These are phyloP conservation scores for Zea luxurians DNA, from an alignment of 176 grass and related monocot species.

Conservation along the genomic window DNA sequence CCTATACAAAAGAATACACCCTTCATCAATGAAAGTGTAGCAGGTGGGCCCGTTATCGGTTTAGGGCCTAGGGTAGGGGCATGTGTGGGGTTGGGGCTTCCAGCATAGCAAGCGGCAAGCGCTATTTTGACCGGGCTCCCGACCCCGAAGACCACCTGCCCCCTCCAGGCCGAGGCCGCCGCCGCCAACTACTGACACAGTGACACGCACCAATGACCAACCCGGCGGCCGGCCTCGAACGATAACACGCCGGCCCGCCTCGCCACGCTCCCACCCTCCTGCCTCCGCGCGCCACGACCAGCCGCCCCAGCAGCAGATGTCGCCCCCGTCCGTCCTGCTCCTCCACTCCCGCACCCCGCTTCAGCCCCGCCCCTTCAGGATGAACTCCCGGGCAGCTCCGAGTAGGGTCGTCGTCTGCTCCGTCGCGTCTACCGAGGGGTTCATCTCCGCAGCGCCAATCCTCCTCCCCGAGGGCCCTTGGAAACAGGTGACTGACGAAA, in stretches of 20 bases:
- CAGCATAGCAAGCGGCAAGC: not conserved
- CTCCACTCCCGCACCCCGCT: slow-evolving; percentile 37
- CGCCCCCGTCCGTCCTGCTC: slow-evolving; percentile 43
- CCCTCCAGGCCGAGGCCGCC: not conserved
- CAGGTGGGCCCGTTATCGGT: not conserved
- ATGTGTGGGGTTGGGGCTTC: not conserved
- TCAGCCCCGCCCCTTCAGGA: slow-evolving; percentile 25
- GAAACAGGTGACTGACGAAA: slow-evolving; percentile 60
- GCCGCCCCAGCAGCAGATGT: slow-evolving; percentile 36
- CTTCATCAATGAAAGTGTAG: not conserved
- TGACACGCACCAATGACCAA: not conserved
- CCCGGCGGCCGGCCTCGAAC: slow-evolving; percentile 4
- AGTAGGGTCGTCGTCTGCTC: slow-evolving; percentile 52
- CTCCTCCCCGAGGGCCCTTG: slow-evolving; percentile 84
- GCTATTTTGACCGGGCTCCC: not conserved
- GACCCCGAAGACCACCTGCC: not conserved
- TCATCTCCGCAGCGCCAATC: slow-evolving; percentile 79
- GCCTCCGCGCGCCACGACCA: slow-evolving; percentile 1
- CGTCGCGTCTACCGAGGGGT: slow-evolving; percentile 29
- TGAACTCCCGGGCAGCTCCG: slow-evolving; percentile 8
- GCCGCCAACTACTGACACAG: not conserved
- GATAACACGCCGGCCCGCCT: slow-evolving; percentile 5
- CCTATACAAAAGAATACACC: too few relatives aligned
- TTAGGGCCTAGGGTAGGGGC: not conserved
- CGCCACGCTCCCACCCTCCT: not conserved